Conservation (phyloP, 495 filamentous ascomycete species). For the Chaetomium tenue region DNA sequence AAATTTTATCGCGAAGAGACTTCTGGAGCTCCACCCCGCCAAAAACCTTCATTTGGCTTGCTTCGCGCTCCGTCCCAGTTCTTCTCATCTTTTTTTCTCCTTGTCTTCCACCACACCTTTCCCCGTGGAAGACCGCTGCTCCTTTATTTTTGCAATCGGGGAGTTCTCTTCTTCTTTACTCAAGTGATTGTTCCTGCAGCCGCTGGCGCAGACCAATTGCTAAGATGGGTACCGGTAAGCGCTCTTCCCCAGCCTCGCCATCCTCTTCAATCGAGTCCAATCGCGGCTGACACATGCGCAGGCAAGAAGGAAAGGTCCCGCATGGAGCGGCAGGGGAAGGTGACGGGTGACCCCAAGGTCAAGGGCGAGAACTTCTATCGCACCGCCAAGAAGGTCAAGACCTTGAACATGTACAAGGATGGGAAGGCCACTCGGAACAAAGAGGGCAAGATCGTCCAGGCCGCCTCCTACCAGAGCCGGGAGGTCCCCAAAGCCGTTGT, state of each 20-base stretch:
- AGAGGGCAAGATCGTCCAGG: conserved; percentile 68
- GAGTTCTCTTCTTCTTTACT: conserved; percentile 18
- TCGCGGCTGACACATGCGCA: conserved; percentile 19
- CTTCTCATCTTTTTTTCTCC: conserved; percentile 25
- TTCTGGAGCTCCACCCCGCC: conserved; percentile 32
- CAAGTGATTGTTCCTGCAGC: neutral
- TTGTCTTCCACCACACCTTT: conserved; percentile 27
- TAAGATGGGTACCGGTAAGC: conserved; percentile 72
- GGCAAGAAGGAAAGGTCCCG: conserved; percentile 87
- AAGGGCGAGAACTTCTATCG: conserved; percentile 73
- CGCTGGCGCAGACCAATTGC: conserved; percentile 23
- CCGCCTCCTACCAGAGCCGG: conserved; percentile 79
- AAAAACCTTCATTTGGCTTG: conserved; percentile 30
- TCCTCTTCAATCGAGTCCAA: neutral
- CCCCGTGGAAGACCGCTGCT: conserved; percentile 27
- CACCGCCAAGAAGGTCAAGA: conserved; percentile 81
- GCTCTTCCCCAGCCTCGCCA: neutral
- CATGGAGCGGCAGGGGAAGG: conserved; percentile 75
- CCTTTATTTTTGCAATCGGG: conserved; percentile 29
- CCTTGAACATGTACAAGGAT: conserved; percentile 82
- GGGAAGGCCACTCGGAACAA: conserved; percentile 72
- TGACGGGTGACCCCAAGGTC: conserved; percentile 76
- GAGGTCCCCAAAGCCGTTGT: conserved; percentile 74
- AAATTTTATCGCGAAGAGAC: conserved; percentile 23
- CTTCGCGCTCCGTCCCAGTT: conserved; percentile 4